Evolutionary conservation across 2,329 filamentous ascomycete species (phyloP), one percentile per base, ranked within the genome.

Genomic region (Alternaria sp.): DNA sequence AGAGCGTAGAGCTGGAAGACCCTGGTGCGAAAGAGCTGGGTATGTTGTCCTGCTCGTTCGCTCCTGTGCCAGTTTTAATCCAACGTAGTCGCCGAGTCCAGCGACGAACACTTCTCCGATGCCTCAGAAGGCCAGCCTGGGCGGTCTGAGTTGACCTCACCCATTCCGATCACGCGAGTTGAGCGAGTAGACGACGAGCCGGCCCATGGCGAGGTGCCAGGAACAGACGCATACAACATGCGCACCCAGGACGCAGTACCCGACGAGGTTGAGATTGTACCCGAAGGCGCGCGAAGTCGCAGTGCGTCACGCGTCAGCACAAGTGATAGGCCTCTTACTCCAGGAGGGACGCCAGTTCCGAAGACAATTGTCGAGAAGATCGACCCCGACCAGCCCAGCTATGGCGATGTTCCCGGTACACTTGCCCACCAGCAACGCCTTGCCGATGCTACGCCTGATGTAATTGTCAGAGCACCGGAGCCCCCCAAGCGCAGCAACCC

Each of bases 41-140:
- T 86, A 78, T 67, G 78, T 64, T 17, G 26, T n/a, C 17, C 8
- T 31, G n/a, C 21, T 17, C 6, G n/a, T 9, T 8, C 21, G 17
- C 36, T 3, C 3, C 17, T 17, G 17, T 23, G 23, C 14, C 29
- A 13, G 23, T 17, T 44, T 68, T 74, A 56, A 70, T 39, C 62
- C 21, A 2, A 26, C 24, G 23, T 23, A 66, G 59, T 28, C 72
- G 75, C 29, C 72, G 75, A 79, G 72, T 84, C 82, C 57, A 84
- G 82, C 58, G 83, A 86, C 48, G 87, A 89, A 61, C 85, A 88
- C 76, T 89, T 89, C 74, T 88, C 86, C 45, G 87, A 89, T 71
- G 87, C 87, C 56, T 85, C 82, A 41, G 87, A 89, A 79, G 86
- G 85, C 73, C 74, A 68, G 69, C 63, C 70, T 69, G 69, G 62